Evolutionary conservation across 306 rosid species (phyloP).

Genomic region (Hippophae rhamnoides): DNA sequence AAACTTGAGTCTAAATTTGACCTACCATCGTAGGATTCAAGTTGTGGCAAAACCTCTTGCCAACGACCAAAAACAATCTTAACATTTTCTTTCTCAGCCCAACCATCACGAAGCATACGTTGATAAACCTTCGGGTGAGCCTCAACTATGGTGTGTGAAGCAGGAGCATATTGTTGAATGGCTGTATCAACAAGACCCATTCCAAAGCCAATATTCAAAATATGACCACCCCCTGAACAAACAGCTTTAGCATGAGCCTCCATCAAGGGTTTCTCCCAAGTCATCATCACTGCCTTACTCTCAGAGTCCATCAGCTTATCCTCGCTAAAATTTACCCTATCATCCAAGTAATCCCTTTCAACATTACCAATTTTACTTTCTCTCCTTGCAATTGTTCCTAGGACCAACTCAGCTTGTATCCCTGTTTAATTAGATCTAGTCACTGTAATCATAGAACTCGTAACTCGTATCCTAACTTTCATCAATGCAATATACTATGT

Average conservation of each 20-base stretch:
- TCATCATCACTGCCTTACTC: constrained; percentile 95
- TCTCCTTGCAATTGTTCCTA: constrained; percentile 73
- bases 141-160: constrained; percentile 70
- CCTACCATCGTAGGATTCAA: constrained; percentile 72
- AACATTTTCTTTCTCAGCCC: constrained; percentile 66
- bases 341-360: constrained; percentile 58
- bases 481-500: no score
- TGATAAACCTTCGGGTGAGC: constrained; percentile 81
- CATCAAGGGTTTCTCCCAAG: constrained; percentile 95
- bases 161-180: constrained; percentile 65
- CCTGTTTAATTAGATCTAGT: constrained; percentile 23
- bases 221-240: constrained; percentile 75
- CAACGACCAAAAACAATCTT: constrained; percentile 70
- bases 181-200: constrained; percentile 94
- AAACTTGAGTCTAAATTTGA: constrained; percentile 10
- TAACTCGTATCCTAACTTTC: no score
- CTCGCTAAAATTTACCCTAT: constrained; percentile 74
- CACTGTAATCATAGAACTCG: no score
- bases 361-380: constrained; percentile 25
- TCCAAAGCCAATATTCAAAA: constrained; percentile 79
- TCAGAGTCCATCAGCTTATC: constrained; percentile 77
- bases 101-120: constrained; percentile 59
- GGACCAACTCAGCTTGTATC: constrained; percentile 73
- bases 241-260: constrained; percentile 96
- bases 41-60: constrained; percentile 77